These are phyloP conservation scores for Aspergillus egyptiacus DNA, from an alignment of 495 filamentous ascomycete species.

Conservation along the genomic window DNA sequence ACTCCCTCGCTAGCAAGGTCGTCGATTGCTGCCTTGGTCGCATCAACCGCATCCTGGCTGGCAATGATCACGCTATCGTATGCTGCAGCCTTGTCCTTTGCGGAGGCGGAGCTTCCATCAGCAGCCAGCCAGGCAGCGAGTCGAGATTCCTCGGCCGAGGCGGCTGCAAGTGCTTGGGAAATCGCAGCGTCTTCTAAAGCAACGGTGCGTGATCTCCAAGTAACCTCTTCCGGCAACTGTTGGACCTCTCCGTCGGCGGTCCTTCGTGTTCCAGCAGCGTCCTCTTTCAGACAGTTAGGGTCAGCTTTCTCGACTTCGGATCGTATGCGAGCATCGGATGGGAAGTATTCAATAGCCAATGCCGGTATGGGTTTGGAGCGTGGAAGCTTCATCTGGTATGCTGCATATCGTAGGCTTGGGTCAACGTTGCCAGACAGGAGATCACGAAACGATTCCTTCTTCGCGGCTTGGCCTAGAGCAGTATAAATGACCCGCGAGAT, in stretches of 20 bases:
- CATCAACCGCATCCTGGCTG: constrained; percentile 91
- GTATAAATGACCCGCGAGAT: constrained; percentile 77
- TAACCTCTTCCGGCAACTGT: constrained; percentile 66
- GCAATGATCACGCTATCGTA: constrained; percentile 88
- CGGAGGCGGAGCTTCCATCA: constrained; percentile 33
- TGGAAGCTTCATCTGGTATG: constrained; percentile 82
- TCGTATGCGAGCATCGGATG: constrained; percentile 54
- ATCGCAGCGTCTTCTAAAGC: constrained; percentile 92
- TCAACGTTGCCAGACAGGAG: constrained; percentile 80
- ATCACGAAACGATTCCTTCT: constrained; percentile 76
- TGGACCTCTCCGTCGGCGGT: constrained; percentile 45
- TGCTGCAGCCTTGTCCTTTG: constrained; percentile 62
- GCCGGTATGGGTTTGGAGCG: constrained; percentile 72
- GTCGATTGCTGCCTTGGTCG: constrained; percentile 86
- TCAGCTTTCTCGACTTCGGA: constrained; percentile 65
- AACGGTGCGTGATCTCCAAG: constrained; percentile 85
- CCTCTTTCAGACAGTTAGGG: constrained; percentile 58
- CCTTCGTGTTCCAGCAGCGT: constrained; percentile 52
- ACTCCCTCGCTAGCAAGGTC: constrained; percentile 79
- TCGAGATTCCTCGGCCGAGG: constrained; percentile 48
- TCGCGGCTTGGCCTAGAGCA: constrained; percentile 55
- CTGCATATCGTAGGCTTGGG: constrained; percentile 88
- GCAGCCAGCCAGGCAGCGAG: constrained; percentile 41
- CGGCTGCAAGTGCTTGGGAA: constrained; percentile 60
- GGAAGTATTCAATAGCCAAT: constrained; percentile 73